These are phyloP conservation scores for Pholiota molesta DNA, from an alignment of 768 basidiomycete species.

Conservation along the genomic window DNA sequence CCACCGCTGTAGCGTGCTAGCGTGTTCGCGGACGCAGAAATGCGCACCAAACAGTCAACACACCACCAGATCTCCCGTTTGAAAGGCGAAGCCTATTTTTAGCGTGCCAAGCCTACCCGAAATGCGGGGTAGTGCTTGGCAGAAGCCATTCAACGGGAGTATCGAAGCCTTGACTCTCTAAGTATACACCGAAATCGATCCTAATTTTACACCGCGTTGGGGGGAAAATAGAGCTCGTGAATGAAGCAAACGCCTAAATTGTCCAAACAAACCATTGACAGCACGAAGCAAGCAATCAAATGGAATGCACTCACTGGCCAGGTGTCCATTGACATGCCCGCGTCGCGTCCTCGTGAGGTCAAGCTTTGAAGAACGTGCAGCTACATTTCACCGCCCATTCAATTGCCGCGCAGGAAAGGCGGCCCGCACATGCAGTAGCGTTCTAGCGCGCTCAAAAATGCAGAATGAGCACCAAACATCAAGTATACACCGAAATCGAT, in stretches of 20 bases:
- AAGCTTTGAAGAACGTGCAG: not conserved
- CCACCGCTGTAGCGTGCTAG: not conserved
- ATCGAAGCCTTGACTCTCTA: not conserved
- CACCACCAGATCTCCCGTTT: not conserved
- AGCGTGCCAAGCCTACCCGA: not conserved
- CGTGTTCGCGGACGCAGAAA: not conserved
- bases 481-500: no score
- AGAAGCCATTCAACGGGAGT: not conserved
- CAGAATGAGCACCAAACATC: no score
- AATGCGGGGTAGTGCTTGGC: not conserved
- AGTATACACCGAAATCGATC: not conserved
- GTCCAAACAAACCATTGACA: not conserved
- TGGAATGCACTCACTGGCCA: no score
- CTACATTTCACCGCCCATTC: not conserved
- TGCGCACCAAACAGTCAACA: not conserved
- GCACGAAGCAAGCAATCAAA: no score
- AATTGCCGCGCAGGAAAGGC: not conserved
- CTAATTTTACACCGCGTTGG: not conserved
- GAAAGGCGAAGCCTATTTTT: not conserved
- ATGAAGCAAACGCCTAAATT: not conserved
- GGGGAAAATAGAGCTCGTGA: conserved; percentile 1
- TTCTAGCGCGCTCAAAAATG: no score
- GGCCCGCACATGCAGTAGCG: no score
- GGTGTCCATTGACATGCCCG: no score
- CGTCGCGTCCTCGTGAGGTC: no score